A percentile compares a stretch with the other conserved stretches of the same genome.
Evolutionary conservation across 2,329 filamentous ascomycete species (phyloP).

Genomic region (Plectosphaerella sp.): DNA sequence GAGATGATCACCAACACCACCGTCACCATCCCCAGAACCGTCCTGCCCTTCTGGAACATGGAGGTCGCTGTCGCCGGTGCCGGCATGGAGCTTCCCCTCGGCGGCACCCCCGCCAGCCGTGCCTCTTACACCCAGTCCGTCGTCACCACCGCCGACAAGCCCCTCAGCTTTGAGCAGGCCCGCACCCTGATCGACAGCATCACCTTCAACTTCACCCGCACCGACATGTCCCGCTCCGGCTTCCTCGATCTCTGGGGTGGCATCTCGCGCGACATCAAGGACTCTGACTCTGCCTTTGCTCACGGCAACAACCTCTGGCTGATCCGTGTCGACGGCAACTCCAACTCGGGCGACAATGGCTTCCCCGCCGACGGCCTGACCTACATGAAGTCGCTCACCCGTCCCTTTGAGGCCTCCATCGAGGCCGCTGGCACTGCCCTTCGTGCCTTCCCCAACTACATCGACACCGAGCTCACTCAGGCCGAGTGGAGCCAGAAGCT

Average conservation of each 20-base stretch:
- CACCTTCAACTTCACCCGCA: slow-evolving; percentile 8
- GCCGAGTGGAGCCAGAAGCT: slow-evolving; percentile 10
- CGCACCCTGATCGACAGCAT: slow-evolving; percentile 8
- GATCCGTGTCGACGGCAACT: slow-evolving; percentile 16
- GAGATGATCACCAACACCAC: slow-evolving; percentile 4
- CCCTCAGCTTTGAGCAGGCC: slow-evolving; percentile 8
- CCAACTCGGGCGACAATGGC: slow-evolving; percentile 33
- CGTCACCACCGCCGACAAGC: slow-evolving; percentile 9
- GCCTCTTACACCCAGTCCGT: slow-evolving; percentile 11
- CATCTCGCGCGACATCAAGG: slow-evolving; percentile 25
- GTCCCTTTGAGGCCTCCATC: slow-evolving; percentile 12
- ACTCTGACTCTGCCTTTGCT: slow-evolving; percentile 26
- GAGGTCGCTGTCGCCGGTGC: slow-evolving; percentile 9
- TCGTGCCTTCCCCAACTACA: slow-evolving; percentile 12
- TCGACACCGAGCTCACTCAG: slow-evolving; percentile 10
- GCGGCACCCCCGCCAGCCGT: slow-evolving; percentile 7
- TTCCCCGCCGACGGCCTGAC: slow-evolving; percentile 42
- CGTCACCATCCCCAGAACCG: slow-evolving; percentile 5
- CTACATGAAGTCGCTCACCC: slow-evolving; percentile 38
- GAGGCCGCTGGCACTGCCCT: slow-evolving; percentile 5
- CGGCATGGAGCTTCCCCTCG: slow-evolving; percentile 11
- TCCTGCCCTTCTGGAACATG: slow-evolving; percentile 12
- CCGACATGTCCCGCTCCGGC: slow-evolving; percentile 8
- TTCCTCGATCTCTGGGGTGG: slow-evolving; percentile 14
- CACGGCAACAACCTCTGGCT: slow-evolving; percentile 37